These are phyloP conservation scores for Wickerhamomyces sp. DNA, from an alignment of 1,139 yeast species.

Conservation along the genomic window DNA sequence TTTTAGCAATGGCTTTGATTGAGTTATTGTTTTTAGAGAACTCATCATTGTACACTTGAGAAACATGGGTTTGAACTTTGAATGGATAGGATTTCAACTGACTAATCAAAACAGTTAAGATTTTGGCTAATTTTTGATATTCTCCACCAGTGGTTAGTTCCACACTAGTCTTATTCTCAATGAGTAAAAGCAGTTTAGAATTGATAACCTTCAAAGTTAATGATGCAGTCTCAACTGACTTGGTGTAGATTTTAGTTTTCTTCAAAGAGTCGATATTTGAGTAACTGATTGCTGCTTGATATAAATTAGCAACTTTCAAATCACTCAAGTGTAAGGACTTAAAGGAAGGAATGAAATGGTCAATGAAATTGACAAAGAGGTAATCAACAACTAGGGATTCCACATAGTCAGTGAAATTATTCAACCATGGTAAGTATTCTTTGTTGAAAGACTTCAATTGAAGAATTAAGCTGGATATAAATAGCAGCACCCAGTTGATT, in stretches of 20 bases:
- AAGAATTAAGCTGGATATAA: neutral
- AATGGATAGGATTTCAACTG: slow-evolving; percentile 1
- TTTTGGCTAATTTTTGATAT: neutral
- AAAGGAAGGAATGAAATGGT: neutral
- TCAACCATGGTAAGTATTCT: neutral
- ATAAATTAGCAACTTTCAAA: neutral
- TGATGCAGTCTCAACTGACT: slow-evolving; percentile 27
- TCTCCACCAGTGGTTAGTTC: neutral
- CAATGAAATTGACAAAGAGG: slow-evolving; percentile 1
- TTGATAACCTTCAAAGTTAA: neutral
- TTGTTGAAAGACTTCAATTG: neutral
- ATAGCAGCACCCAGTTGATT: neutral
- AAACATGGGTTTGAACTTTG: slow-evolving; percentile 8
- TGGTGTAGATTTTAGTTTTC: neutral
- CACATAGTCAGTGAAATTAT: neutral
- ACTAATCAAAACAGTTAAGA: neutral
- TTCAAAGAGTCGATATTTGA: neutral
- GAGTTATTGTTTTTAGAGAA: slow-evolving; percentile 6
- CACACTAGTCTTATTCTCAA: neutral
- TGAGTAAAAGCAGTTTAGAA: neutral
- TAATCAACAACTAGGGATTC: neutral
- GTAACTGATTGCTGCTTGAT: neutral
- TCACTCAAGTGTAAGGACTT: slow-evolving; percentile 1
- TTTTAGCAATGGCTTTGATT: slow-evolving; percentile 13
- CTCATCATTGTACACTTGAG: slow-evolving; percentile 9